Base-by-base conservation (phyloP, 139 green algal species). In the Trebouxia sp. region DNA sequence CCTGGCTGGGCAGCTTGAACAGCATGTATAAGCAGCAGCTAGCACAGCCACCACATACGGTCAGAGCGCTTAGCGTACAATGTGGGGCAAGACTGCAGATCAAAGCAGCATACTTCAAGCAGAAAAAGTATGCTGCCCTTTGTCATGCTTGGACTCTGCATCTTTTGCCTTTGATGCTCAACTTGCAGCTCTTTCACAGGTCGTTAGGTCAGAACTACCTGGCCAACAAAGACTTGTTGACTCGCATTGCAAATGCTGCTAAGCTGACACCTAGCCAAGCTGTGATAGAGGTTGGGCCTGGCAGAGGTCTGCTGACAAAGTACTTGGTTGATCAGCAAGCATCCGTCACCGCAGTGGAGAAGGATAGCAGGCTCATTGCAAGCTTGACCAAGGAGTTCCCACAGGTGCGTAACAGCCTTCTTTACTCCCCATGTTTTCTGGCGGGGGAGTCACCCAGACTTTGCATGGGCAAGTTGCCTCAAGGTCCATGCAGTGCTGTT, bases 131-230 rank as follows among this genome's bases (percentile, higher is more conserved):
- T 11, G 32, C n/a, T 12, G 5, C 12, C 6, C 32, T 41, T 12
- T 43, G 11, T 30, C 15, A 12, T 7, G 4, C 12, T 5, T 30
- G 8, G 6, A n/a, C 35, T 30, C 32, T 26, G 15, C 22, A 9
- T 65, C 28, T 37, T 41, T 7, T 42, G 41, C 26, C 5, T 15
- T 26, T 43, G 32, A 72, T 14, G n/a, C n/a, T n/a, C n/a, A n/a
- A n/a, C n/a, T n/a, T n/a, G n/a, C n/a, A n/a, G n/a, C n/a, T 45
- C 1, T 26, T 45, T 0, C 62, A 45, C 32, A 72, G 62, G 62
- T 72, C 62, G 4, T 83, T 98, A 9, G 94, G 95, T 0, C 96
- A 99, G 83, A 98, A 99, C 77, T 98, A 98, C 84, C 65, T 98
- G 65, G 90, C 92, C 17, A 91, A 97, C 65, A 89, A 98, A 41